Base-by-base conservation (phyloP, 1,284 basidiomycete species). In the Ceratobasidium papillatum region DNA sequence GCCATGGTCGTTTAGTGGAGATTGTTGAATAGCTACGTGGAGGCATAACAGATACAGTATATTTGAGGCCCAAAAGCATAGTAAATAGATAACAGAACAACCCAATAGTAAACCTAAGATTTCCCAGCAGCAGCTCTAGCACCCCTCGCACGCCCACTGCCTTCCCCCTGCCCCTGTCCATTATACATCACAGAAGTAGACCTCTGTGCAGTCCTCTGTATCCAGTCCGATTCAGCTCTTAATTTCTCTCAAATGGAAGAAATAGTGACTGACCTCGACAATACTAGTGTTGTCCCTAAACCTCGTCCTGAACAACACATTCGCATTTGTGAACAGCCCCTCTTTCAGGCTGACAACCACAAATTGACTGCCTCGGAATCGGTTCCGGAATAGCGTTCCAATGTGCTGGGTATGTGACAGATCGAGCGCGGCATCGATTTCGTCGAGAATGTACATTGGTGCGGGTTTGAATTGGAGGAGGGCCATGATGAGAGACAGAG, bases 391-490 rank as follows among this genome's bases (percentile, higher is more conserved):
- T 19, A 99, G 88, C 79, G 96, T 95, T 30, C 97, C 97, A 77
- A 99, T 98, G 82, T 99, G 95, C 80, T 98, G 93, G 8, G 97
- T 99, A 80, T 99, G 96, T 61, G 94, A 96, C 27, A 99, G 85
- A 84, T 99, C 97, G 56, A 98, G 88, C 4, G 96, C 96, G 0
- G 96, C 95, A 83, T 99, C 96, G 79, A 99, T 98, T 84, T 99
- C 98, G 84, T 99, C 98, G 27, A 99, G 88, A 80, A 99, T 99
- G 83, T 99, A 99, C 95, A 99, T 97, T 0, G 96, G 98, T n/a
- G 97, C 96, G 1, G 97, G 96, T 81, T 99, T 98, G 88, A 99
- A 99, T 83, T 99, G 96, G 43, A 99, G 88, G 49, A 99, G 88
- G 0, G 96, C 93, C 96, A 99, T 97, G 86, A 99, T 99, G 63